These are phyloP conservation scores for Fusarium sp. DNA, from an alignment of 2,329 filamentous ascomycete genomes.

Conservation along the genomic window DNA sequence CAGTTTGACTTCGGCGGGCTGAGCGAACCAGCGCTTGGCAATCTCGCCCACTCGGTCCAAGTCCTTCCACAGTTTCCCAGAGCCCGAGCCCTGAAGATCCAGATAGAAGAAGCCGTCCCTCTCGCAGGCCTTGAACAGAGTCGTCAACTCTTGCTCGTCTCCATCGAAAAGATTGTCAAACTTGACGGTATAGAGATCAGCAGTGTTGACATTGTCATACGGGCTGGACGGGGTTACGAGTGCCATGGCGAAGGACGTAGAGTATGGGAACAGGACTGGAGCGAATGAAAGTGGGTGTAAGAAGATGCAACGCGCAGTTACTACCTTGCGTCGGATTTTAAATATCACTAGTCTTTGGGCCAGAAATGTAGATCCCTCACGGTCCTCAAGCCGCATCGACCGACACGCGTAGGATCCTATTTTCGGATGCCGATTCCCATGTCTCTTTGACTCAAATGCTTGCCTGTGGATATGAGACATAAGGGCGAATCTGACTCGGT, in stretches of 20 bases:
- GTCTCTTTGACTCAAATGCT: neutral
- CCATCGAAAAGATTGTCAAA: slow-evolving; percentile 9
- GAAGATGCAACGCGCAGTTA: neutral
- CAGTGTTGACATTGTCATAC: neutral
- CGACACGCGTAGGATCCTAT: neutral
- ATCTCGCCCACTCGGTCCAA: neutral
- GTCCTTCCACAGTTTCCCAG: slow-evolving; percentile 8
- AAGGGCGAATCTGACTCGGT: neutral
- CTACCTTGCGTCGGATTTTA: neutral
- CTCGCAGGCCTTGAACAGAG: slow-evolving; percentile 11
- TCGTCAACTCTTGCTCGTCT: neutral
- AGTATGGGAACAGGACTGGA: neutral
- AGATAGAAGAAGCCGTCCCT: slow-evolving; percentile 24
- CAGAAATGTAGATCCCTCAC: neutral
- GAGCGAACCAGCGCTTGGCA: slow-evolving; percentile 12
- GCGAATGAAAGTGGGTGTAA: neutral
- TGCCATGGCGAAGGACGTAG: neutral
- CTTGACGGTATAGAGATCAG: neutral
- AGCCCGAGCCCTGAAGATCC: slow-evolving; percentile 7
- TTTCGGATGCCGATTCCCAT: neutral
- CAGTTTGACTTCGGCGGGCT: slow-evolving; percentile 13
- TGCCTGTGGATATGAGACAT: neutral
- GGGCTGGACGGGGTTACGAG: neutral
- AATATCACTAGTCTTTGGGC: neutral
- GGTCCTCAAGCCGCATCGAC: neutral